Evolutionary conservation across 169 alveolate genomes (phyloP).

Genomic region (Plasmodium ovale): DNA sequence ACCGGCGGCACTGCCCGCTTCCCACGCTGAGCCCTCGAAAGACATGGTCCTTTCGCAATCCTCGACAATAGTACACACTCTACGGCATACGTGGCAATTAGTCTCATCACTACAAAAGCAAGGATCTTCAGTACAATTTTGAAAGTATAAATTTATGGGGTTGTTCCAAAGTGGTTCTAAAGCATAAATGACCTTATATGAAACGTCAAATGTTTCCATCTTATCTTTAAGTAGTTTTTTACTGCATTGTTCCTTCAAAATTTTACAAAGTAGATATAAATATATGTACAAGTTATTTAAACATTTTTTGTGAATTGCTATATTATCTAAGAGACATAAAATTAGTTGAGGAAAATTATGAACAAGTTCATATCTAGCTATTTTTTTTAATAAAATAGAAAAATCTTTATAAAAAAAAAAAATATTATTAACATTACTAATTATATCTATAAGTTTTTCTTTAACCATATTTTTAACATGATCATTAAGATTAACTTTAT

Average conservation of each 20-base stretch:
- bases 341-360: conserved; percentile 50
- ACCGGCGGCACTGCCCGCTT: not conserved
- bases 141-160: conserved; percentile 7
- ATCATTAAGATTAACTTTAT: conserved; percentile 8
- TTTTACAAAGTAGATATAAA: conserved; percentile 43
- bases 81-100: conserved; percentile 27
- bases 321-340: conserved; percentile 25
- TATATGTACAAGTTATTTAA: conserved; percentile 14
- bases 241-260: conserved; percentile 58
- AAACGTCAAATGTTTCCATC: conserved; percentile 50
- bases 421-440: conserved; percentile 6
- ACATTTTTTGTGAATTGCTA: conserved; percentile 17
- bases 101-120: conserved; percentile 45
- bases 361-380: conserved; percentile 68
- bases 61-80: conserved; percentile 2
- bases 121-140: not conserved
- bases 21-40: not conserved
- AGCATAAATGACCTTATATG: conserved; percentile 25
- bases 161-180: conserved; percentile 65
- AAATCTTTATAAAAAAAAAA: conserved; percentile 33
- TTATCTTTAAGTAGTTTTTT: conserved; percentile 71
- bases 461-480: conserved; percentile 35
- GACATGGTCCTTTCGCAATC: conserved; percentile 9
- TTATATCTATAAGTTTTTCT: conserved; percentile 19
- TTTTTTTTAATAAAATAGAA: conserved; percentile 28